Base-by-base conservation (phyloP, 768 basidiomycete species). In the Lactarius akahatsu region DNA sequence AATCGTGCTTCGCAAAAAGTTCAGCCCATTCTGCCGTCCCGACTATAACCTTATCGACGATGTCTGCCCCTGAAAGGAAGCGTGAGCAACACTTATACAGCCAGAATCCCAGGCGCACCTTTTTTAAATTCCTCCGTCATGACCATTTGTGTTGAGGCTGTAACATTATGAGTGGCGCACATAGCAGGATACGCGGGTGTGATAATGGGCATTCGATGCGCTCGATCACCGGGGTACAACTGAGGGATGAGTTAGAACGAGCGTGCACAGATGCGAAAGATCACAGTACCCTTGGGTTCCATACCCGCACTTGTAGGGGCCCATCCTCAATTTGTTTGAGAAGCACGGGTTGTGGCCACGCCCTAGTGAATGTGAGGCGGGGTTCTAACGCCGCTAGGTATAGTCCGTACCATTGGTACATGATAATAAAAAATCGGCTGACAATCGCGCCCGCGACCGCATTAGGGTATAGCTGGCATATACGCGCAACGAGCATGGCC, bases 151-250 rank as follows among this genome's bases (percentile, higher is more conserved):
- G 96, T 98, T 10, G 95, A 97, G 52, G 86, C 85, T 60, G 94
- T 95, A 67, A 98, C 96, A 72, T 98, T 99, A 79, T 99, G 97
- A 20, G 97, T 99, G 30, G 96, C 87, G 76, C 96, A 98, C 96
- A 99, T 99, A 7, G 96, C 89, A 56, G 97, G 97, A 77, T 98
- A 99, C 13, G 97, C 96, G 3, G 97, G 97, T 2, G 97, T 99
- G 72, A 99, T 98, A 73, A 99, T 98, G 15, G 97, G 97, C 97
- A 98, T 98, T 70, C 94, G 85, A 78, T 99, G 97, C n/a, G 92
- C 85, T 65, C 92, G 84, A 76, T 98, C 95, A 66, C 86, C 86
- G 5, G 94, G 94, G 76, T 96, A 98, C 62, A 97, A 76, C 91
- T 96, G 66, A 2, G 34, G 62, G 38, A 54, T 15, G 30, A 50